Evolutionary conservation across 2,329 filamentous ascomycete genomes (phyloP).

Genomic region (Penicillium sp.): DNA sequence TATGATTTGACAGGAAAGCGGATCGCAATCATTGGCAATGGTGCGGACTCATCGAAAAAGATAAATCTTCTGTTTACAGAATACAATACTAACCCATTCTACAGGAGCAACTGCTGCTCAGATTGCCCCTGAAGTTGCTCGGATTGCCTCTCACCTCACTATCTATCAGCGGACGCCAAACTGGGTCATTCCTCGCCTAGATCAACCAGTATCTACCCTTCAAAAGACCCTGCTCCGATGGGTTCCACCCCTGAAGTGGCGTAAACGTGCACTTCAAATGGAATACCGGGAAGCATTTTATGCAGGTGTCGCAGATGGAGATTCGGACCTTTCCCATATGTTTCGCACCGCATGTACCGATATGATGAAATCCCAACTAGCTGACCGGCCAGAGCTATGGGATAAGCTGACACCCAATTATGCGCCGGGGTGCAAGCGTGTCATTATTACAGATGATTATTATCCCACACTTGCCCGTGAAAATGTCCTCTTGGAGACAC

Average conservation of each 20-base stretch:
- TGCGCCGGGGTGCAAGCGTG: constrained; percentile 21
- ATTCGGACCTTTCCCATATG: constrained; percentile 43
- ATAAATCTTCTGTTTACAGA: background rate
- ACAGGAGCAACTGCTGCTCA: constrained; percentile 58
- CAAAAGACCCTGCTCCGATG: constrained; percentile 50
- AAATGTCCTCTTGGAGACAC: constrained; percentile 48
- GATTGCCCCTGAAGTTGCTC: constrained; percentile 58
- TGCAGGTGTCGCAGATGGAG: constrained; percentile 43
- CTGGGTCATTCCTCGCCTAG: constrained; percentile 57
- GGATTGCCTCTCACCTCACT: constrained; percentile 51
- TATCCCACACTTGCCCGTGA: constrained; percentile 21
- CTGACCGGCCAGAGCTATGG: constrained; percentile 52
- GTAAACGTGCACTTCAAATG: constrained; percentile 55
- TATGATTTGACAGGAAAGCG: constrained; percentile 55
- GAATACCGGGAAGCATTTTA: constrained; percentile 55
- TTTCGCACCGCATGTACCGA: constrained; percentile 39
- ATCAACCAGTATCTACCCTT: constrained; percentile 47
- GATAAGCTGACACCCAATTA: constrained; percentile 53
- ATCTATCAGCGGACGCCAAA: constrained; percentile 61
- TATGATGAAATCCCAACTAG: constrained; percentile 50
- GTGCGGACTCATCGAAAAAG: constrained; percentile 27
- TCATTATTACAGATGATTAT: constrained; percentile 23
- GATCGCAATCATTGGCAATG: constrained; percentile 61
- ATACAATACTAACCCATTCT: background rate
- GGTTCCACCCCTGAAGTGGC: constrained; percentile 52